phyloP scores from a whole-genome alignment of 441 rosid species.

The Corymbia citriodora region DNA sequence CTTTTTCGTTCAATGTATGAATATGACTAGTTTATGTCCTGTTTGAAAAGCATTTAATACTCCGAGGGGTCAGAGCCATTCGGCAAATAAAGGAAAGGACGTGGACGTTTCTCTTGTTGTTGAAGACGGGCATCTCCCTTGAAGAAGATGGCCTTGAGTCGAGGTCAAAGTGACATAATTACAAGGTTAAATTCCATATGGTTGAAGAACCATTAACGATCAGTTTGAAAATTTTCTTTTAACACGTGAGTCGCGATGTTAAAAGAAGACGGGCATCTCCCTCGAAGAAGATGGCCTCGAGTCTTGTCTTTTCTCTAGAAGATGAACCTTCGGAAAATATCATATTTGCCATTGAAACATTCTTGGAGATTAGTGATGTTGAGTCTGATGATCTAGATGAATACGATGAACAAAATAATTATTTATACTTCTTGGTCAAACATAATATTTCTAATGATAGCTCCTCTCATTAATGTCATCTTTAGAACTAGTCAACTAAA shows the following conservation, averaged over 20 bases:
- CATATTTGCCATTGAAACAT: background rate
- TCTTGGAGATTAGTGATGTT: background rate
- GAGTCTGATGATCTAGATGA: rapidly evolving
- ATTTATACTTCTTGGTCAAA: background rate
- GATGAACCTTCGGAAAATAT: background rate
- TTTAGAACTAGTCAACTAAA: background rate
- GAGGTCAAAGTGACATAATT: background rate
- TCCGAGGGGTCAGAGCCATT: background rate
- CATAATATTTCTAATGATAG: background rate
- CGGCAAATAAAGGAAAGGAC: background rate
- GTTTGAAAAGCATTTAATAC: background rate
- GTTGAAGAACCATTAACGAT: background rate
- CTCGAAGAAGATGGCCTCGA: background rate
- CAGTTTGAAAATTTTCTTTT: background rate
- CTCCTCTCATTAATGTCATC: background rate
- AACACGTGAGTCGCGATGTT: no score
- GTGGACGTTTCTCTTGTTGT: background rate
- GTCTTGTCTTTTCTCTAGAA: background rate
- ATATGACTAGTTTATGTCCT: background rate
- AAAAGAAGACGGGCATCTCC: background rate
- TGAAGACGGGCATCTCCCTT: no score
- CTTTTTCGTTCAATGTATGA: background rate
- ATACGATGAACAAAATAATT: background rate
- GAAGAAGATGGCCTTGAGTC: no score
- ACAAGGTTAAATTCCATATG: background rate